These are phyloP conservation scores for Fusarium tupiense DNA, from an alignment of 2,329 filamentous ascomycete species.

Conservation along the genomic window DNA sequence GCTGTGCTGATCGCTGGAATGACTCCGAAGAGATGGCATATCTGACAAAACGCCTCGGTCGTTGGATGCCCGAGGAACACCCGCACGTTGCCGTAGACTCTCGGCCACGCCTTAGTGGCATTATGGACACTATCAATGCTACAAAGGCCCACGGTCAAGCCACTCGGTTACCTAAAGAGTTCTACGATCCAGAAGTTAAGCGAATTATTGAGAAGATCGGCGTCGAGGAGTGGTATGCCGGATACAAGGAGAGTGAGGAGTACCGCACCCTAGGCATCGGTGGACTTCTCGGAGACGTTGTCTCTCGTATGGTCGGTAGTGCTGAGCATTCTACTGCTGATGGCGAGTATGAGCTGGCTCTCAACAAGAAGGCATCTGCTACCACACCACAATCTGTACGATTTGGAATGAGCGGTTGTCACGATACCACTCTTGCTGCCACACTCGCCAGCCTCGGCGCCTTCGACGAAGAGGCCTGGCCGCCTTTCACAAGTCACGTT, in stretches of 20 bases:
- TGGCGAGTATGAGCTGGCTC: constrained; percentile 60
- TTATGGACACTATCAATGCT: constrained; percentile 94
- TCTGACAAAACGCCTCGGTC: constrained; percentile 78
- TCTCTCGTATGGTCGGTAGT: constrained; percentile 76
- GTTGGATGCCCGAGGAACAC: constrained; percentile 82
- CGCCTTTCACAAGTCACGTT: constrained; percentile 91
- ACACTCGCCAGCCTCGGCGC: constrained; percentile 82
- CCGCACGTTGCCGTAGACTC: constrained; percentile 82
- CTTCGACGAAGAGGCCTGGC: constrained; percentile 80
- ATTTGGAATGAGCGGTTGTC: constrained; percentile 85
- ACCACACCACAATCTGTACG: constrained; percentile 61
- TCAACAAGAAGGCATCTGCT: constrained; percentile 45
- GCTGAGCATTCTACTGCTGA: constrained; percentile 66
- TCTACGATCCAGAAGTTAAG: constrained; percentile 81
- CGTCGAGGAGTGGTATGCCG: constrained; percentile 92
- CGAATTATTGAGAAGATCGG: constrained; percentile 78
- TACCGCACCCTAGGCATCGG: constrained; percentile 93
- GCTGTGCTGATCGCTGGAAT: constrained; percentile 79
- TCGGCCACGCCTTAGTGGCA: constrained; percentile 83
- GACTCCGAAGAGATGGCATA: constrained; percentile 83
- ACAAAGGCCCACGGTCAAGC: constrained; percentile 80
- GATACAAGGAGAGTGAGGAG: constrained; percentile 84
- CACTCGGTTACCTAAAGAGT: constrained; percentile 82
- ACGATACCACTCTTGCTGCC: constrained; percentile 91
- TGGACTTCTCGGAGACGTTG: constrained; percentile 82